Evolutionary conservation across 2,329 filamentous ascomycete genomes (phyloP).

Genomic region (Stagonosporopsis tanaceti): DNA sequence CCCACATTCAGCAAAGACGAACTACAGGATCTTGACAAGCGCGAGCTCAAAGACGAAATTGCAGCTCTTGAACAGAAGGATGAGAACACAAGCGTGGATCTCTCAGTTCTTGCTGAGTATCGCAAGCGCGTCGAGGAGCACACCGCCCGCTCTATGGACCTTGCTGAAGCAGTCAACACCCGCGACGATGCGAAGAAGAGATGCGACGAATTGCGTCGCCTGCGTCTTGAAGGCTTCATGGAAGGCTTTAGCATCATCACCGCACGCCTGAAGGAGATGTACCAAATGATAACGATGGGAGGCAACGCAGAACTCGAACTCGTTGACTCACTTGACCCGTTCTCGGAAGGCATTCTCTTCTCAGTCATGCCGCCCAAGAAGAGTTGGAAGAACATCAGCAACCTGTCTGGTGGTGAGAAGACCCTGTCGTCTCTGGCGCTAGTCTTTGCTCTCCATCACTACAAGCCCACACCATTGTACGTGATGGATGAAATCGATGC

Average conservation of each 20-base stretch:
- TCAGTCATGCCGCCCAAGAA: slow-evolving; percentile 99
- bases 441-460: slow-evolving; percentile 98
- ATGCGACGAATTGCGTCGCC: slow-evolving; percentile 87
- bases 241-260: slow-evolving; percentile 95
- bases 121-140: slow-evolving; percentile 86
- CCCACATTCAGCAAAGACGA: slow-evolving; percentile 81
- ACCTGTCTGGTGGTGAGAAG: slow-evolving; percentile 96
- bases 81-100: slow-evolving; percentile 85
- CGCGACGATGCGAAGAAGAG: slow-evolving; percentile 91
- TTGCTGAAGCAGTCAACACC: slow-evolving; percentile 76
- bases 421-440: slow-evolving; percentile 90
- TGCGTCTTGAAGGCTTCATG: slow-evolving; percentile 97
- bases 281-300: slow-evolving; percentile 99
- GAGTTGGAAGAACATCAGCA: slow-evolving; percentile 99
- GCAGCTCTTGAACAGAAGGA: slow-evolving; percentile 76
- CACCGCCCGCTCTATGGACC: slow-evolving; percentile 79
- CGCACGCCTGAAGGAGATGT: slow-evolving; percentile 97
- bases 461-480: slow-evolving; percentile 95
- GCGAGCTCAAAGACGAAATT: slow-evolving; percentile 69
- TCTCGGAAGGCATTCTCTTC: slow-evolving; percentile 96
- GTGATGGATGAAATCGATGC: slow-evolving; percentile 99
- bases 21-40: slow-evolving; percentile 69
- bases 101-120: slow-evolving; percentile 88
- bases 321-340: slow-evolving; percentile 94
- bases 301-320: slow-evolving; percentile 97